A percentile compares a stretch with the other conserved stretches of the same genome.
These are phyloP conservation scores for Rugosomyces carneus DNA, from an alignment of 1,284 basidiomycete genomes.

Conservation along the genomic window DNA sequence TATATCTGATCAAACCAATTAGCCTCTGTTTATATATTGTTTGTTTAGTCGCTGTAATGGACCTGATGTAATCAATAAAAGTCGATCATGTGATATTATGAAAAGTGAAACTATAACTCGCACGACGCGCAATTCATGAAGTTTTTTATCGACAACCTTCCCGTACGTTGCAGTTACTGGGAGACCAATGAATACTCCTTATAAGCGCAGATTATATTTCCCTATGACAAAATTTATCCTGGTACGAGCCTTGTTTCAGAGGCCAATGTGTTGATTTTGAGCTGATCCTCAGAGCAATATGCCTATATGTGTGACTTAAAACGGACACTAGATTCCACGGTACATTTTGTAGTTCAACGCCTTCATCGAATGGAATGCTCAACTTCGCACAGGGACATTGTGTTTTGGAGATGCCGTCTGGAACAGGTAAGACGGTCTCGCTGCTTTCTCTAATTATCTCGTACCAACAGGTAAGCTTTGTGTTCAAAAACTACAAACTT, in stretches of 20 bases:
- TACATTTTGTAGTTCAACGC: constrained; percentile 20
- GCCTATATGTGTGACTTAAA: constrained; percentile 99
- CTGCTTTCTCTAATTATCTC: constrained; percentile 94
- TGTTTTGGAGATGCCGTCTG: constrained; percentile 99
- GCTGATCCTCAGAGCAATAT: constrained; percentile 75
- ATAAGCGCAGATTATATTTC: constrained; percentile 71
- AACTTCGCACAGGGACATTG: constrained; percentile 77
- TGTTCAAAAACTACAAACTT: not conserved
- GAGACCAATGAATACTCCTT: constrained; percentile 7
- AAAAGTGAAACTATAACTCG: too few relatives aligned
- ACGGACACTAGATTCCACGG: constrained; percentile 89
- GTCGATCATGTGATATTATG: not conserved
- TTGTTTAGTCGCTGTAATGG: too few relatives aligned
- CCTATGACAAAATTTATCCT: constrained; percentile 87
- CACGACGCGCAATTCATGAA: constrained; percentile 57
- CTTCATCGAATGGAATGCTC: constrained; percentile 5
- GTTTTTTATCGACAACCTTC: constrained; percentile 93
- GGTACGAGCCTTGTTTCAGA: constrained; percentile 36
- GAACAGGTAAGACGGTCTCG: constrained; percentile 98
- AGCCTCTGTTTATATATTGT: constrained; percentile 3
- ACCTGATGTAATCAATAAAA: not conserved
- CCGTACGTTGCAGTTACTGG: constrained; percentile 41
- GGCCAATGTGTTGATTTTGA: constrained; percentile 11
- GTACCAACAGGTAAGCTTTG: constrained; percentile 81
- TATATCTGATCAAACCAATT: constrained; percentile 6